Conservation (phyloP, 257 asterid species). For the Solanum lycopersicoides region DNA sequence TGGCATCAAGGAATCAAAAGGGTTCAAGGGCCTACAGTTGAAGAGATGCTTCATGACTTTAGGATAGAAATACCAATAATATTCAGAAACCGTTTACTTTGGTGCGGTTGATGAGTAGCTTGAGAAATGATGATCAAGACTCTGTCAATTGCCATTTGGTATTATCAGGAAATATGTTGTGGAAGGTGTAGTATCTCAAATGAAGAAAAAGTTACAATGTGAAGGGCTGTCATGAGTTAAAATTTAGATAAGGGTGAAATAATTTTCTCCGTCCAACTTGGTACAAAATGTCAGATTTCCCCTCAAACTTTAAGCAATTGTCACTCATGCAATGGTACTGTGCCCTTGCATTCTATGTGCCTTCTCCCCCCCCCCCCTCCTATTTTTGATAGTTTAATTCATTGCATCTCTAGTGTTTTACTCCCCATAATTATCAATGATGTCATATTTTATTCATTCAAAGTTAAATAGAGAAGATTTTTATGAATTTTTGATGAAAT, state of each 20-base stretch:
- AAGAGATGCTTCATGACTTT: not conserved
- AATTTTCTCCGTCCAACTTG: not conserved
- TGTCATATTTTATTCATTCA: not conserved
- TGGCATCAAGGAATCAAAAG: not conserved
- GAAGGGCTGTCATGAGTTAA: not conserved
- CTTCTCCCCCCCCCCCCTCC: not conserved
- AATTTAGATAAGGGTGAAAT: not conserved
- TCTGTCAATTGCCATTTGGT: not conserved
- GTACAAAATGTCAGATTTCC: not conserved
- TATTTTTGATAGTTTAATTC: not conserved
- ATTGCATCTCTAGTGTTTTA: not conserved
- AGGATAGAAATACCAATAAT: not conserved
- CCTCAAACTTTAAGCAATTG: not conserved
- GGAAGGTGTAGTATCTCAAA: not conserved
- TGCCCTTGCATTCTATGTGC: not conserved
- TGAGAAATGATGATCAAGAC: not conserved
- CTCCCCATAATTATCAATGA: not conserved
- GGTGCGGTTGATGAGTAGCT: not conserved
- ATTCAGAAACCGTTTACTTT: not conserved
- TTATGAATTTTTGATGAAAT: not conserved
- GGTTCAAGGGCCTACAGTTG: not conserved
- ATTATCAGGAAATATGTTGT: not conserved
- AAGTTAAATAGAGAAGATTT: not conserved
- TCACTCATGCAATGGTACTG: not conserved
- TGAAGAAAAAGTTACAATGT: not conserved